Percentiles rank a stretch among this genome's conserved stretches.
Conservation (phyloP, 1,139 yeast species). For the Arxiozyma telluris region DNA sequence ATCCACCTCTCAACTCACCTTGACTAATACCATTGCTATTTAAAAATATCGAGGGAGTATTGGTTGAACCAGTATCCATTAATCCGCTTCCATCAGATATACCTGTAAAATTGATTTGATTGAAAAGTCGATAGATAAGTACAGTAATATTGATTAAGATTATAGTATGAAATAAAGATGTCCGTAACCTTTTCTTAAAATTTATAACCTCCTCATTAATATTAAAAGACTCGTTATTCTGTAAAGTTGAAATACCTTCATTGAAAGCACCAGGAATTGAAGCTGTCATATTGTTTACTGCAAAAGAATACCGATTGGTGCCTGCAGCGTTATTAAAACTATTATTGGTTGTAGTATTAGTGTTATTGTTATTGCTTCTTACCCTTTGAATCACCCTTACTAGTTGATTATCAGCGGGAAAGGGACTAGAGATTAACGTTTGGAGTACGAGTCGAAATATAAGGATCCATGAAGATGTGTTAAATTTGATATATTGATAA, state of each 20-base stretch:
- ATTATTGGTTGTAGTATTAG: constrained; percentile 5
- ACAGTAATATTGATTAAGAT: constrained; percentile 24
- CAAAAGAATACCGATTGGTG: neutral
- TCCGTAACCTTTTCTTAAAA: constrained; percentile 23
- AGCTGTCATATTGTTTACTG: neutral
- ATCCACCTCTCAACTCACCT: constrained; percentile 33
- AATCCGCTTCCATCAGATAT: constrained; percentile 14
- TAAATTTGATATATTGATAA: constrained; percentile 25
- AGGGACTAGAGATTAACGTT: constrained; percentile 29
- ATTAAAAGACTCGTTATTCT: neutral
- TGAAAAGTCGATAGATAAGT: constrained; percentile 20
- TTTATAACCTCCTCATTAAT: constrained; percentile 3
- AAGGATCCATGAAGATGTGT: constrained; percentile 18
- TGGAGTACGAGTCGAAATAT: constrained; percentile 26
- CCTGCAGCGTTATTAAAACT: constrained; percentile 4
- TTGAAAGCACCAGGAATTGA: constrained; percentile 22
- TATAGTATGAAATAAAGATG: constrained; percentile 21
- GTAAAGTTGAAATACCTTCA: neutral
- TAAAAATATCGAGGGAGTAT: constrained; percentile 25
- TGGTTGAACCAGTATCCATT: constrained; percentile 20
- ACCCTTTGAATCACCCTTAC: constrained; percentile 15
- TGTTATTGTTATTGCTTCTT: constrained; percentile 8
- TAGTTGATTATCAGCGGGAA: constrained; percentile 24
- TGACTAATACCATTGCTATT: constrained; percentile 20
- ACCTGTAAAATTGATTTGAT: constrained; percentile 21